These are phyloP conservation scores for Protomyces macrosporus DNA, from an alignment of 1,139 yeast species.

Conservation along the genomic window DNA sequence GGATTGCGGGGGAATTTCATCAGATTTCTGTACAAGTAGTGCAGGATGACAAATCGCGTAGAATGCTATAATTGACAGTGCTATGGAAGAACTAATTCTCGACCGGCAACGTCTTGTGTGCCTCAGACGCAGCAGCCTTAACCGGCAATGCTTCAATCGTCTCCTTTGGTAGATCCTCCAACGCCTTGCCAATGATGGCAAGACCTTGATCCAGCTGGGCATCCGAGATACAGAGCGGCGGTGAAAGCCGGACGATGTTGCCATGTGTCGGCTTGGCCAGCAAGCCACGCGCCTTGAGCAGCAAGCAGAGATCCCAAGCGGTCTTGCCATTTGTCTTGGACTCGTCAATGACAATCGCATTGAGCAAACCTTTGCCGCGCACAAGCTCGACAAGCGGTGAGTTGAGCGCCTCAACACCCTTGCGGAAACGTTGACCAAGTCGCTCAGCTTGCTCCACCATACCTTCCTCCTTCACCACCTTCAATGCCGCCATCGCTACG, in stretches of 20 bases:
- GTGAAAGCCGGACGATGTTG: constrained; percentile 90
- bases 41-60: no score
- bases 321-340: constrained; percentile 78
- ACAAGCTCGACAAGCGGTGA: constrained; percentile 71
- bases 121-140: constrained; percentile 9
- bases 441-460: constrained; percentile 70
- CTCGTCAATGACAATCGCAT: constrained; percentile 88
- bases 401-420: constrained; percentile 61
- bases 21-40: no score
- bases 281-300: constrained; percentile 83
- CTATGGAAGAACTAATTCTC: background rate
- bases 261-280: constrained; percentile 97
- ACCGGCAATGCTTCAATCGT: constrained; percentile 13
- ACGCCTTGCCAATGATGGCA: constrained; percentile 59
- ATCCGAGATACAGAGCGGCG: constrained; percentile 86
- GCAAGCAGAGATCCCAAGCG: constrained; percentile 92
- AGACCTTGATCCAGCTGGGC: constrained; percentile 82
- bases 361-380: constrained; percentile 84
- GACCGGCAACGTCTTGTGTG: constrained; percentile 11
- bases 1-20: background rate
- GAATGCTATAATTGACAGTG: no score
- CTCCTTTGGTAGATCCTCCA: constrained; percentile 56
- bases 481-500: constrained; percentile 89
- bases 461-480: constrained; percentile 82
- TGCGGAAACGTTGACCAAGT: constrained; percentile 65